A percentile compares a stretch with the other conserved stretches of the same genome.
Evolutionary conservation across 306 rosid species (phyloP).

Genomic region (Vicia sativa): DNA sequence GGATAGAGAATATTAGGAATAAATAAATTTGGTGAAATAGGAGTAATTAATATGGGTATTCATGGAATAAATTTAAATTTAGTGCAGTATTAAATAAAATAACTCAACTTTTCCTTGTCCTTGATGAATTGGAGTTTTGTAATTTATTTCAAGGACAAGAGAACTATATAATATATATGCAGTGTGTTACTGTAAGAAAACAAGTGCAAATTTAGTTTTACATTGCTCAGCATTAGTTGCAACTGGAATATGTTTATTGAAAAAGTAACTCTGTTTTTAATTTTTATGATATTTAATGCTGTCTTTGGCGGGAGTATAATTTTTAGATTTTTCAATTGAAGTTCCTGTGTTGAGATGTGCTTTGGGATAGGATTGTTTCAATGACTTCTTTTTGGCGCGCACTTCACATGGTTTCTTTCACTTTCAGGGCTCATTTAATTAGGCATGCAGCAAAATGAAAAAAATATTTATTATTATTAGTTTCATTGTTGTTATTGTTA

Average conservation of each 20-base stretch:
- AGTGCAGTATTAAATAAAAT: too few species aligned
- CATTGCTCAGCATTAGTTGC: slow-evolving; percentile 13
- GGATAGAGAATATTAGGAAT: too few species aligned
- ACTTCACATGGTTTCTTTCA: slow-evolving; percentile 5
- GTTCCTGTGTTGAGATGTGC: not conserved
- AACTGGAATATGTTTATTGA: not conserved
- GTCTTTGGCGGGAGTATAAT: slow-evolving; percentile 23
- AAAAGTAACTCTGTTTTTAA: not conserved
- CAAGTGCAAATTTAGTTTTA: not conserved
- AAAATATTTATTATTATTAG: not conserved
- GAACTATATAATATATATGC: not conserved
- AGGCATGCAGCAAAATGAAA: slow-evolving; percentile 9
- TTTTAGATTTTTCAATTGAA: slow-evolving; percentile 10
- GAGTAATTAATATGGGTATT: too few species aligned
- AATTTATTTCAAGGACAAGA: not conserved
- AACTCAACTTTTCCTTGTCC: too few species aligned
- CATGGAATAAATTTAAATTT: too few species aligned
- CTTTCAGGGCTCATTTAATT: slow-evolving; percentile 29
- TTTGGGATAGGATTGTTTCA: slow-evolving; percentile 27
- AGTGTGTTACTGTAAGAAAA: not conserved
- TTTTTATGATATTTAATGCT: slow-evolving; percentile 5
- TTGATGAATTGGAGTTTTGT: not conserved
- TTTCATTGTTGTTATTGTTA: not conserved
- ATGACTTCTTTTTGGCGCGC: slow-evolving; percentile 2
- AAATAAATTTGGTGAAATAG: too few species aligned